phyloP scores from a whole-genome alignment of 2,329 filamentous ascomycete species.

The Diaporthe citriasiana region DNA sequence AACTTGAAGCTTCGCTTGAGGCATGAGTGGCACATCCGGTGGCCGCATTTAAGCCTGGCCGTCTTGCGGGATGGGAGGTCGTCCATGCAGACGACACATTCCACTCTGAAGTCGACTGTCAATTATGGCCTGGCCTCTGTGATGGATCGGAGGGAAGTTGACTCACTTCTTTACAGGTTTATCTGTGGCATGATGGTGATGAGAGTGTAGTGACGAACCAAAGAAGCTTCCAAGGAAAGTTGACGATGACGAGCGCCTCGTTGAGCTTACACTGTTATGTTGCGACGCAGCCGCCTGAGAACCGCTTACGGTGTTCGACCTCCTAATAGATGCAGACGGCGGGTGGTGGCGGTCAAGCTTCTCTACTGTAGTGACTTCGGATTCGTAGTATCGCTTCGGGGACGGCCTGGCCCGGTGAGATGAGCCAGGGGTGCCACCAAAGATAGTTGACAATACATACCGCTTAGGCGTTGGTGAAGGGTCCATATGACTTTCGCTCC shows the following conservation, averaged over 20 bases:
- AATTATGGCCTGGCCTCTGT: slow-evolving; percentile 39
- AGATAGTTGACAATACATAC: slow-evolving; percentile 46
- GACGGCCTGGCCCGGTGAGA: slow-evolving; percentile 42
- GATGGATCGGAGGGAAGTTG: background rate
- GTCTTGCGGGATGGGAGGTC: slow-evolving; percentile 74
- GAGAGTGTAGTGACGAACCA: slow-evolving; percentile 45
- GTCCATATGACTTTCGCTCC: slow-evolving; percentile 46
- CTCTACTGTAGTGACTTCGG: slow-evolving; percentile 50
- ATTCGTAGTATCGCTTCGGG: slow-evolving; percentile 48
- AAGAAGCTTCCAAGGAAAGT: slow-evolving; percentile 52
- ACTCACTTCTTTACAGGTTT: slow-evolving; percentile 47
- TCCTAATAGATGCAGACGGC: slow-evolving; percentile 49
- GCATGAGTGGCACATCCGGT: slow-evolving; percentile 85
- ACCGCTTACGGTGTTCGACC: slow-evolving; percentile 52
- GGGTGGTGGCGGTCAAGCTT: slow-evolving; percentile 44
- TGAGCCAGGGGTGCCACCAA: slow-evolving; percentile 29
- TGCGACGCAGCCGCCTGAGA: slow-evolving; percentile 53
- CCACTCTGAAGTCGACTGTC: slow-evolving; percentile 63
- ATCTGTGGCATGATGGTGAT: slow-evolving; percentile 43
- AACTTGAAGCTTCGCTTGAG: slow-evolving; percentile 81
- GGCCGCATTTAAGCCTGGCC: slow-evolving; percentile 81
- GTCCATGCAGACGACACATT: slow-evolving; percentile 81
- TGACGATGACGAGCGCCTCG: slow-evolving; percentile 54
- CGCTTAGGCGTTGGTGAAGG: slow-evolving; percentile 49
- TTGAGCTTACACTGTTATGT: slow-evolving; percentile 53